These are phyloP conservation scores for Juncus inflexus DNA, from an alignment of 176 grass and related monocot species.

Conservation along the genomic window DNA sequence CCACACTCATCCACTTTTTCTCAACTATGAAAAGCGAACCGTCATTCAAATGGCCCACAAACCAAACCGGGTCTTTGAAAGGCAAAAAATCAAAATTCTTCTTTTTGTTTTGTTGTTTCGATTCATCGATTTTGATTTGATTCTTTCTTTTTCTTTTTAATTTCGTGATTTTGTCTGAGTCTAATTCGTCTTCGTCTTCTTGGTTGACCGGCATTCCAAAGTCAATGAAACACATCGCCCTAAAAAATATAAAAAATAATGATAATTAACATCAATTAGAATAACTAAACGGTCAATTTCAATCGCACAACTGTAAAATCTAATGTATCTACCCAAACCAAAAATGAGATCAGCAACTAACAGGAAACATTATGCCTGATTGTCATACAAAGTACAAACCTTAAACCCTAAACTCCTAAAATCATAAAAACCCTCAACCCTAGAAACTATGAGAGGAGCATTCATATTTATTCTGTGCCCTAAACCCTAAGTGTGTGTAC, in stretches of 20 bases:
- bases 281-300: too few species aligned
- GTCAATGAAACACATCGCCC: conserved; percentile 95
- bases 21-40: conserved; percentile 71
- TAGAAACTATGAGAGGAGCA: too few species aligned
- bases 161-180: conserved; percentile 12
- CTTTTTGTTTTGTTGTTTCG: conserved; percentile 28
- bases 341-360: too few species aligned
- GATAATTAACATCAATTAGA: not conserved
- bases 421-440: too few species aligned
- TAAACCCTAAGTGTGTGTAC: too few species aligned
- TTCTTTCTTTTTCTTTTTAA: conserved; percentile 51
- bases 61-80: conserved; percentile 65
- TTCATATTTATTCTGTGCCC: too few species aligned
- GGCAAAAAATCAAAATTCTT: conserved; percentile 69
- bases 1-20: conserved; percentile 82
- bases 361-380: too few species aligned
- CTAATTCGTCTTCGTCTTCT: conserved; percentile 30
- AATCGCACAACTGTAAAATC: too few species aligned
- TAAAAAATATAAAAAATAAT: conserved; percentile 25
- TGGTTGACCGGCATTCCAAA: conserved; percentile 55
- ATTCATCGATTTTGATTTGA: conserved; percentile 34
- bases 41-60: conserved; percentile 68
- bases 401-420: too few species aligned
- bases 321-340: too few species aligned
- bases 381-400: too few species aligned